Conservation (phyloP, 768 basidiomycete species). For the Pisolithus tinctorius region DNA sequence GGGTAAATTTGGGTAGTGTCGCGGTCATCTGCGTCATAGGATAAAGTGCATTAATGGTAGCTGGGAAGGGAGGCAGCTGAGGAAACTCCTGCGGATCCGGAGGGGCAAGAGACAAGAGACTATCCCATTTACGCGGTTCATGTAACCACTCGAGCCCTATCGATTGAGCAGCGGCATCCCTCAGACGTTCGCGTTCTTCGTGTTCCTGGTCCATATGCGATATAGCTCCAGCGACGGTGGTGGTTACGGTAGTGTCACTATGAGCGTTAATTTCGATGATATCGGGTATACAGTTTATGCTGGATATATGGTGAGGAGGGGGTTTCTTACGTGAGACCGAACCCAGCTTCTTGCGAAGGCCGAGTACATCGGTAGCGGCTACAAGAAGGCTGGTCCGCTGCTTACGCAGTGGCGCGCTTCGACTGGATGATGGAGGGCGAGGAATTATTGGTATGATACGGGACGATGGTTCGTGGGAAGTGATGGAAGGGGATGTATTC, state of each 20-base stretch:
- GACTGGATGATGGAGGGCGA: background rate
- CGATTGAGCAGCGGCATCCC: conserved; percentile 70
- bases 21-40: conserved; percentile 49
- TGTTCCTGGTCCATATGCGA: conserved; percentile 46
- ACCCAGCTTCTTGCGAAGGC: conserved; percentile 38
- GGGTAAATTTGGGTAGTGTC: conserved; percentile 61
- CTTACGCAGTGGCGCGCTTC: conserved; percentile 16
- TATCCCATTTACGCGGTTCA: conserved; percentile 19
- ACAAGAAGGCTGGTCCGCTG: conserved; percentile 42
- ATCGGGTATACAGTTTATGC: conserved; percentile 48
- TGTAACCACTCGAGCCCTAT: conserved; percentile 59
- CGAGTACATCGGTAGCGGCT: conserved; percentile 47
- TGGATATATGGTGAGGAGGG: conserved; percentile 14
- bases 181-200: conserved; percentile 68
- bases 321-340: conserved; percentile 34
- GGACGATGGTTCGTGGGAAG: conserved; percentile 9
- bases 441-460: conserved; percentile 4
- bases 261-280: conserved; percentile 67
- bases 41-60: conserved; percentile 42
- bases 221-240: conserved; percentile 17
- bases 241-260: conserved; percentile 15
- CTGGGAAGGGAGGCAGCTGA: conserved; percentile 54
- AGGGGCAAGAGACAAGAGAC: conserved; percentile 11
- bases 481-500: conserved; percentile 10
- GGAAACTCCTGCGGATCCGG: conserved; percentile 12